Evolutionary conservation across 106 monocot species (phyloP).

Genomic region (Acanthochlamys bracteata): DNA sequence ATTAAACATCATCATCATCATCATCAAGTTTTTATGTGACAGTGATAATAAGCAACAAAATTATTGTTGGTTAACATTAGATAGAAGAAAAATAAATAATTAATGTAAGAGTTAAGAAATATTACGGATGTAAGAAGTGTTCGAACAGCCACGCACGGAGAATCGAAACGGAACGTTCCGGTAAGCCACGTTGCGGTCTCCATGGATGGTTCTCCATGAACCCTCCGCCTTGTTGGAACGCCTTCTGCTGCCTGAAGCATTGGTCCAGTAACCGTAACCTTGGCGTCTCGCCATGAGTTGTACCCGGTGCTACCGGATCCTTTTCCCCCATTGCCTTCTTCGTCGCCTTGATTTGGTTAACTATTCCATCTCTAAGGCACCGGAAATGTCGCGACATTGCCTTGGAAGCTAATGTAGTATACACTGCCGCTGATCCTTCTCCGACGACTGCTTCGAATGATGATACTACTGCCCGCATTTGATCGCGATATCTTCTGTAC

Average conservation of each 20-base stretch:
- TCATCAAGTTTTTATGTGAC: neutral
- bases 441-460: constrained; percentile 74
- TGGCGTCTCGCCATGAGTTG: constrained; percentile 69
- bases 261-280: constrained; percentile 77
- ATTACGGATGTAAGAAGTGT: constrained; percentile 88
- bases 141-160: constrained; percentile 94
- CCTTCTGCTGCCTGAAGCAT: constrained; percentile 62
- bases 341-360: constrained; percentile 43
- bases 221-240: constrained; percentile 50
- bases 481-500: constrained; percentile 69
- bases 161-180: constrained; percentile 61
- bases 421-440: constrained; percentile 46
- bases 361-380: constrained; percentile 64
- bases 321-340: constrained; percentile 67
- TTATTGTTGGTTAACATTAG: constrained; percentile 1
- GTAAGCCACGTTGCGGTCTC: constrained; percentile 85
- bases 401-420: constrained; percentile 58
- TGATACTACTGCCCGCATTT: constrained; percentile 49
- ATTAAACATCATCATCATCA: too few relatives aligned
- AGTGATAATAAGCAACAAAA: neutral
- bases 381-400: constrained; percentile 87
- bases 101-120: neutral
- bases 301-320: constrained; percentile 38
- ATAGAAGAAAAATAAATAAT: neutral
- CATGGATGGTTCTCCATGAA: constrained; percentile 62